Percentiles rank a stretch among this genome's conserved stretches.
phyloP scores from a whole-genome alignment of 352 stramenopile species.

The Phytophthora pseudosyringae region DNA sequence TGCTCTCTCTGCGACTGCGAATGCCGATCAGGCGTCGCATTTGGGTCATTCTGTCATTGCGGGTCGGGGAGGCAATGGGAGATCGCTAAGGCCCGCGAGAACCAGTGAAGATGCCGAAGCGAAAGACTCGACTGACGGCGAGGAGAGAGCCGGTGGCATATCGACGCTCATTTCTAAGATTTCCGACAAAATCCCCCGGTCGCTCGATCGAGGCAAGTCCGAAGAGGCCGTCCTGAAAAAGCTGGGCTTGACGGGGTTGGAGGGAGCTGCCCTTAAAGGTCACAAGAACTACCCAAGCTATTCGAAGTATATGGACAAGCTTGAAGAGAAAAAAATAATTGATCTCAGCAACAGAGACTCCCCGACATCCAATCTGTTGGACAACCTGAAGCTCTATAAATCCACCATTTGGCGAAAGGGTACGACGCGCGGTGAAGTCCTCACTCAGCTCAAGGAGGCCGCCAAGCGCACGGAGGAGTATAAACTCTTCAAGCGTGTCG shows the following conservation, averaged over 20 bases:
- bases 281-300: constrained; percentile 3
- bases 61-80: too few species aligned
- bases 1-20: background rate
- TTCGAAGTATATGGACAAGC: background rate
- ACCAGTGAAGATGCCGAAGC: background rate
- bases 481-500: background rate
- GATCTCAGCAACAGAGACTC: too few species aligned
- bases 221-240: background rate
- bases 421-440: background rate
- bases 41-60: background rate
- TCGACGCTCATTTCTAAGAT: background rate
- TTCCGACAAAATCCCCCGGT: background rate
- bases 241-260: background rate
- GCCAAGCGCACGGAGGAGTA: background rate
- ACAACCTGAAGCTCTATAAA: background rate
- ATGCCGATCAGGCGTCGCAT: background rate
- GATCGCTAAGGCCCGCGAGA: background rate
- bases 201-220: background rate
- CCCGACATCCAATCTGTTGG: background rate
- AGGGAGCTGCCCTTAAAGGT: background rate
- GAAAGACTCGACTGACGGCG: background rate
- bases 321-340: background rate
- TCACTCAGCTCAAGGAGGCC: background rate
- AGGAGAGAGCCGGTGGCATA: background rate
- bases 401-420: too few species aligned